phyloP scores from a whole-genome alignment of 192 early-diverging fungal genomes.

The Backusella psychrophila region DNA sequence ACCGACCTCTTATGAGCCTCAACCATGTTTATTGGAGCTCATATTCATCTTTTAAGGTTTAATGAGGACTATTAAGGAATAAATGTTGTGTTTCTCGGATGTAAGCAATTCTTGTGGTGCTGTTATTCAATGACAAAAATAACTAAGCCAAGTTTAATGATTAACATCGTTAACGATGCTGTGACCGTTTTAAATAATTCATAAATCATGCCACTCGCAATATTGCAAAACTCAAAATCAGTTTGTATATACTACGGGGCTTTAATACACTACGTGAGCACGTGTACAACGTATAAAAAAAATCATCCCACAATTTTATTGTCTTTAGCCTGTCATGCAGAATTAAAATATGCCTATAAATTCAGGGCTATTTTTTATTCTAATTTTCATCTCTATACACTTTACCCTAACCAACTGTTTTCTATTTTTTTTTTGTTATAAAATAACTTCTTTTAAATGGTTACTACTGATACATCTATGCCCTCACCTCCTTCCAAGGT shows the following conservation, averaged over 20 bases:
- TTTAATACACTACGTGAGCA: not conserved
- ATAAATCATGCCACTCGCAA: not conserved
- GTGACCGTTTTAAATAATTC: not conserved
- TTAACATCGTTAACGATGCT: not conserved
- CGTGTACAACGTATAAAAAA: not conserved
- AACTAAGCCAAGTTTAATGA: no score
- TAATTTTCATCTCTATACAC: not conserved
- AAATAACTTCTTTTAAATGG: not conserved
- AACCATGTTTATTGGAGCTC: no score
- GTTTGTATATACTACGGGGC: not conserved
- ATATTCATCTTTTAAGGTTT: no score
- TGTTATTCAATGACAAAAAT: no score
- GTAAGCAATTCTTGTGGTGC: no score
- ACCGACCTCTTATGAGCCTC: no score
- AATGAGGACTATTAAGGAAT: no score
- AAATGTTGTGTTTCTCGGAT: no score
- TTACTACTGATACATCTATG: not conserved
- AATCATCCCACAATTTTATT: conserved; percentile 1
- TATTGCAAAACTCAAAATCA: not conserved
- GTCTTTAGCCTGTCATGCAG: not conserved
- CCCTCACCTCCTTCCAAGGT: conserved; percentile 13
- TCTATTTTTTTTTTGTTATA: not conserved
- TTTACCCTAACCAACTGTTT: no score
- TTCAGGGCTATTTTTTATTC: not conserved
- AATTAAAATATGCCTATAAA: not conserved